These are phyloP conservation scores for Candolleomyces eurysporus DNA, from an alignment of 768 basidiomycete genomes.

Conservation along the genomic window DNA sequence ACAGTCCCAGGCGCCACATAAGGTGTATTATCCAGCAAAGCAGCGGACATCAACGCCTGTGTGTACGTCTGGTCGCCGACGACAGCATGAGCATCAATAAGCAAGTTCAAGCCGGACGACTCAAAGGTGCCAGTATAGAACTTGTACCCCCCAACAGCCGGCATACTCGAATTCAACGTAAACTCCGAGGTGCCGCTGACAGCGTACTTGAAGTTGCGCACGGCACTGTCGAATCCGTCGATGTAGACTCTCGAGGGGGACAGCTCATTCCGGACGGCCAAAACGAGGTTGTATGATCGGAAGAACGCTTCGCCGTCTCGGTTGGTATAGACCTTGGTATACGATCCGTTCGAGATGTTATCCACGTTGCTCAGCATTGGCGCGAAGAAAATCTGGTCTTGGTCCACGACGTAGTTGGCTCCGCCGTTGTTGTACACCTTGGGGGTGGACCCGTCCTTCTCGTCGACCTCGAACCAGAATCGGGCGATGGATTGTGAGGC, in stretches of 20 bases:
- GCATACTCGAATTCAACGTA: conserved; percentile 22
- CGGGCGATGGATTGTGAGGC: conserved; percentile 40
- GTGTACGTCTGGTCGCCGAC: conserved; percentile 21
- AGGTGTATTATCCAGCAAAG: conserved; percentile 27
- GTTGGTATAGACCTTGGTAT: conserved; percentile 23
- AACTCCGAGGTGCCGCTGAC: conserved; percentile 29
- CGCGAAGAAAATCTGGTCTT: conserved; percentile 43
- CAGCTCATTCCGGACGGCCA: conserved; percentile 26
- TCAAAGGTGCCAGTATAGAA: conserved; percentile 31
- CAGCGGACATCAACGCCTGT: conserved; percentile 25
- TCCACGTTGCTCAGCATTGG: conserved; percentile 35
- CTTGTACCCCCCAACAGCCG: conserved; percentile 30
- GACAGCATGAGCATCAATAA: conserved; percentile 25
- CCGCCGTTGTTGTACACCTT: conserved; percentile 43
- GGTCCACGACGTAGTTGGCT: conserved; percentile 35
- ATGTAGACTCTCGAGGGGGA: conserved; percentile 33
- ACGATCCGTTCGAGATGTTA: conserved; percentile 20
- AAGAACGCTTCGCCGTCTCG: conserved; percentile 20
- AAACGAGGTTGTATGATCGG: conserved; percentile 21
- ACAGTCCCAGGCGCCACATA: conserved; percentile 22
- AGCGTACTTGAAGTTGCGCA: conserved; percentile 25
- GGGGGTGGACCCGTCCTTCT: conserved; percentile 37
- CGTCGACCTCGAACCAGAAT: conserved; percentile 50
- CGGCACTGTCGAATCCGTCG: conserved; percentile 29
- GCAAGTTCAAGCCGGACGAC: conserved; percentile 26